A percentile compares a stretch with the other conserved stretches of the same genome.
Evolutionary conservation across 2,329 filamentous ascomycete genomes (phyloP).

Genomic region (Septoria linicola): DNA sequence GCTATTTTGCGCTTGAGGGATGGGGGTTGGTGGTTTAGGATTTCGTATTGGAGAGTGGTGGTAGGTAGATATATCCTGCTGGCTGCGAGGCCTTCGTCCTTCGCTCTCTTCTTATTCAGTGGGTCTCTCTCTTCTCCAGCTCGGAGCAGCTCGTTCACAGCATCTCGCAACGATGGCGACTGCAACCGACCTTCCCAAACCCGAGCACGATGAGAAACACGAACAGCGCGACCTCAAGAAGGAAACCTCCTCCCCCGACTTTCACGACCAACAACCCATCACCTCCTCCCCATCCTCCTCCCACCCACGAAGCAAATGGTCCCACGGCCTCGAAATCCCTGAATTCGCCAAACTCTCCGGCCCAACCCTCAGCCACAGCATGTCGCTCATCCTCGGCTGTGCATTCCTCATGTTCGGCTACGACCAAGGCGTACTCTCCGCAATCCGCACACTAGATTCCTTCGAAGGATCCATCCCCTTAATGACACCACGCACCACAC

Average conservation of each 20-base stretch:
- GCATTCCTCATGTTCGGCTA: constrained; percentile 16
- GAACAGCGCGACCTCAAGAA: constrained; percentile 5
- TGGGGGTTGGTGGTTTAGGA: too few species aligned
- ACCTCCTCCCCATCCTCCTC: too few species aligned
- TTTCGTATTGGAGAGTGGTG: too few species aligned
- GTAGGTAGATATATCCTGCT: too few species aligned
- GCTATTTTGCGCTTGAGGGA: too few species aligned
- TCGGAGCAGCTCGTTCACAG: background rate
- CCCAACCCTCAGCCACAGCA: background rate
- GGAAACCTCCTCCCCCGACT: background rate
- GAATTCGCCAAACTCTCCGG: background rate
- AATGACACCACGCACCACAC: constrained; percentile 8
- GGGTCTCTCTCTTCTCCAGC: background rate
- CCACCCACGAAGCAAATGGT: background rate
- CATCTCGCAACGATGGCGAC: background rate
- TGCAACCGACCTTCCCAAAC: background rate
- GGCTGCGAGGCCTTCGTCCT: too few species aligned
- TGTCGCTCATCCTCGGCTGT: constrained; percentile 1
- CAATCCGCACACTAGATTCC: constrained; percentile 21
- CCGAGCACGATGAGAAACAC: background rate
- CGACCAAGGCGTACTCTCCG: constrained; percentile 40
- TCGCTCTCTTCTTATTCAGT: too few species aligned
- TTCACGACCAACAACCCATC: background rate
- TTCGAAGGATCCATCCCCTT: constrained; percentile 12
- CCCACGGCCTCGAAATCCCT: background rate